Evolutionary conservation across 2,329 filamentous ascomycete genomes (phyloP), one percentile per base, ranked within the genome.

Genomic region (Fusarium zealandicum): DNA sequence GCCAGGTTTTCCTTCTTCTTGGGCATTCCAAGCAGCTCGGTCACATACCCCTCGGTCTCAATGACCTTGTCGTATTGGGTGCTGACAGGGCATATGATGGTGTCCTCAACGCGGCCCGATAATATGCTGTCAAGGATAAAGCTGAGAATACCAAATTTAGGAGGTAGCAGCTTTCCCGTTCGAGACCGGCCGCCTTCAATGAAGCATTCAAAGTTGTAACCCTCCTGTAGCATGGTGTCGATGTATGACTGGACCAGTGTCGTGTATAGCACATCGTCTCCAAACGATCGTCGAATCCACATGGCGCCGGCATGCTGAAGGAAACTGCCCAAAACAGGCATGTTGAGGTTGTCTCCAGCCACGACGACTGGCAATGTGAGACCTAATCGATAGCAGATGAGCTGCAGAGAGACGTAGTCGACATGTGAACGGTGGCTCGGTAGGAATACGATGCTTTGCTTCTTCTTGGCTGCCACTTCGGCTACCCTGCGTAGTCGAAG

Each of bases 61-160:
- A 99, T 96, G 50, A 99, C 95, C 71, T 98, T 99, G 79, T 99
- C 95, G 70, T 99, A 99, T 71, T 99, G 95, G 1, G 93, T 97
- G 72, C 90, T 96, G 38, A 99, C 95, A 0, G 95, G 95, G 65
- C 93, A 96, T 45, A 99, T 92, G 35, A 97, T 90, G 27, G 92
- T 88, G 73, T 99, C 95, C 39, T 96, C 81, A 1, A 96, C 92
- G 6, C 93, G 84, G 1, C 93, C 92, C 0, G 91, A 96, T 6
- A 97, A 77, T 12, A 99, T 81, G 64, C 92, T 96, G 65, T 99
- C 95, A 14, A 99, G 78, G 32, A 98, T 84, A 67, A 97, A 99
- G 68, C 86, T 90, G 22, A 99, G 77, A 54, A 99, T 97, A 9
- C 95, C 95, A 63, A 98, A 98, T 70, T 98, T 98, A 1, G 95